These are phyloP conservation scores for Boletales sp. DNA, from an alignment of 768 basidiomycete genomes.

Conservation along the genomic window DNA sequence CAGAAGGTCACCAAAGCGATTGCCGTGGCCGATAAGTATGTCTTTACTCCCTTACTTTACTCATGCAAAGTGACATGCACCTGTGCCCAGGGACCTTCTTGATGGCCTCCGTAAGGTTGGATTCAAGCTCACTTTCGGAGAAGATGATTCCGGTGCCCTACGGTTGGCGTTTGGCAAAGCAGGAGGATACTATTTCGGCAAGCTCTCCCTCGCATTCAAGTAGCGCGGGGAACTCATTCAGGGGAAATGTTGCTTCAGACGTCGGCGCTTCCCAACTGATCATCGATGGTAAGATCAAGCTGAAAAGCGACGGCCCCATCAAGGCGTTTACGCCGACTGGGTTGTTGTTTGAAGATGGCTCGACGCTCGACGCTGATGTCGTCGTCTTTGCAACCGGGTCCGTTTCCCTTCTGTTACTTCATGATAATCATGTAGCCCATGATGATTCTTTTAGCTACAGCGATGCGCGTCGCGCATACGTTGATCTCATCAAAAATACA, in stretches of 20 bases:
- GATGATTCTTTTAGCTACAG: conserved; percentile 9
- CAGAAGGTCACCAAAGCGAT: conserved; percentile 39
- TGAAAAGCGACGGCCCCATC: conserved; percentile 27
- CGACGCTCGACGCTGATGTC: conserved; percentile 45
- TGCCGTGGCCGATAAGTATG: conserved; percentile 55
- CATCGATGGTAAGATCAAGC: conserved; percentile 45
- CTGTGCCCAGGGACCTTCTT: conserved; percentile 41
- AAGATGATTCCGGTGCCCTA: conserved; percentile 49
- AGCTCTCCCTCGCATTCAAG: background rate
- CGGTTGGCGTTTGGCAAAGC: conserved; percentile 44
- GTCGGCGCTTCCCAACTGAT: conserved; percentile 41
- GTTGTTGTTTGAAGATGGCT: conserved; percentile 25
- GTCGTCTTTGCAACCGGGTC: conserved; percentile 25
- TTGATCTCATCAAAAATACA: conserved; percentile 17
- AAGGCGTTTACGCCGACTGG: conserved; percentile 33
- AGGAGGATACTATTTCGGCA: conserved; percentile 70
- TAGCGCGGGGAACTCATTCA: no score
- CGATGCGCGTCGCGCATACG: conserved; percentile 16
- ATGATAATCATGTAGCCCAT: background rate
- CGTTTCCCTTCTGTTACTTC: conserved; percentile 7
- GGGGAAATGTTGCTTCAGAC: conserved; percentile 20
- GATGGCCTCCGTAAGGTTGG: conserved; percentile 55
- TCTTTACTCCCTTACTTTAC: background rate
- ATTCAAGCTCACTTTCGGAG: conserved; percentile 52
- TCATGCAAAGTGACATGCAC: background rate